Percentiles rank a stretch among this genome's conserved stretches.
These are phyloP conservation scores for Euphorbia celastroides DNA, from an alignment of 441 rosid genomes.

Conservation along the genomic window DNA sequence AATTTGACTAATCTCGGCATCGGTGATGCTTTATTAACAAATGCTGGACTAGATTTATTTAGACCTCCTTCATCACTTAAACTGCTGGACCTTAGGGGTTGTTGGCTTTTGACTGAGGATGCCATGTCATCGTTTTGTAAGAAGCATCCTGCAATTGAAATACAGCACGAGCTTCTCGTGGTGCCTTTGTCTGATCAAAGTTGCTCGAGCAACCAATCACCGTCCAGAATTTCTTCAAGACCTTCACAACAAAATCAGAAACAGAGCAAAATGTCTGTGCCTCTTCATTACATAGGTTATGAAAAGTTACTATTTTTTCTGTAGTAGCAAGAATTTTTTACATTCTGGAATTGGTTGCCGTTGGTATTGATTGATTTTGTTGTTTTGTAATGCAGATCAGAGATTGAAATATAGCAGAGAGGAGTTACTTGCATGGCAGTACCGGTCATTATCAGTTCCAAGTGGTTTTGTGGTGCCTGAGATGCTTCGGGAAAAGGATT, in stretches of 20 bases:
- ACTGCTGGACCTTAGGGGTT: constrained; percentile 69
- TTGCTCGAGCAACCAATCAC: constrained; percentile 24
- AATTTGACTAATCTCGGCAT: constrained; percentile 53
- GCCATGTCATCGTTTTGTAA: constrained; percentile 40
- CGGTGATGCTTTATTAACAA: constrained; percentile 68
- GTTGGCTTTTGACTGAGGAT: constrained; percentile 78
- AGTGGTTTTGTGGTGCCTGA: constrained; percentile 11
- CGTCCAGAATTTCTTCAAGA: constrained; percentile 19
- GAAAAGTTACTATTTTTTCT: neutral
- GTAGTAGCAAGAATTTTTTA: neutral
- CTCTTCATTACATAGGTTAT: constrained; percentile 44
- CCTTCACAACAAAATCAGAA: constrained; percentile 24
- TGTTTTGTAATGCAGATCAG: constrained; percentile 50
- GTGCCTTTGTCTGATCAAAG: constrained; percentile 25
- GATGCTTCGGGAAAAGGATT: neutral
- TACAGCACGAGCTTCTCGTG: constrained; percentile 45
- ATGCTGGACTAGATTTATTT: constrained; percentile 50
- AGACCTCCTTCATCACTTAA: constrained; percentile 47
- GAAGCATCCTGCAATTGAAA: constrained; percentile 47
- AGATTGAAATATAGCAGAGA: constrained; percentile 72
- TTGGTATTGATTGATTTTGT: constrained; percentile 1
- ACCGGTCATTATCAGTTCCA: constrained; percentile 32
- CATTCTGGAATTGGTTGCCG: neutral
- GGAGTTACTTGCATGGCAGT: constrained; percentile 52
- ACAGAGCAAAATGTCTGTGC: constrained; percentile 30